phyloP scores from a whole-genome alignment of 2,329 filamentous ascomycete genomes.

The Paecilomyces dactylethromorphus region DNA sequence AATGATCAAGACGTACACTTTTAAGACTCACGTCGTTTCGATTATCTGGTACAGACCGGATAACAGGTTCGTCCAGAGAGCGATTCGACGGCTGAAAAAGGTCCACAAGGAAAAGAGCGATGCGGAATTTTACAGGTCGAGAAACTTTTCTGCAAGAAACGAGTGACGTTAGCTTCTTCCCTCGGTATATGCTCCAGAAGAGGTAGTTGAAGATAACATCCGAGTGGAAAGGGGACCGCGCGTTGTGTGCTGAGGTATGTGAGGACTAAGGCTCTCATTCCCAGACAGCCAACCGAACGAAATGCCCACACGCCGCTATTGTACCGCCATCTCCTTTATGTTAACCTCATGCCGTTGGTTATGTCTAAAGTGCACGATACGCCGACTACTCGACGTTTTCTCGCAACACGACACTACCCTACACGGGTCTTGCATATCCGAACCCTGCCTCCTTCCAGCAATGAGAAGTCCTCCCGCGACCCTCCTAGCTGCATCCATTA shows the following conservation, averaged over 20 bases:
- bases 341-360: neutral
- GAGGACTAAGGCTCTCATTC: neutral
- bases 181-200: neutral
- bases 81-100: slow-evolving; percentile 17
- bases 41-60: slow-evolving; percentile 18
- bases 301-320: neutral
- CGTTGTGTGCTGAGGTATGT: neutral
- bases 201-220: neutral
- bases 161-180: neutral
- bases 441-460: neutral
- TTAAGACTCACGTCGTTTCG: slow-evolving; percentile 21
- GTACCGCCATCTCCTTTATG: neutral
- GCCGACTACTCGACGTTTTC: neutral
- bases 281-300: neutral
- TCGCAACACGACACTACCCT: neutral
- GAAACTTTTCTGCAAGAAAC: neutral
- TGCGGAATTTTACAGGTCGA: slow-evolving; percentile 11
- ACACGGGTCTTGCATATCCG: neutral
- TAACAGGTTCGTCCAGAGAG: slow-evolving; percentile 12
- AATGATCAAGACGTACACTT: slow-evolving; percentile 27
- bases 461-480: neutral
- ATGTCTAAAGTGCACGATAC: neutral
- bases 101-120: slow-evolving; percentile 17
- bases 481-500: neutral
- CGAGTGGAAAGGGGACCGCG: neutral